Conservation (phyloP, 345 rosid species). For the Rhodomyrtus tomentosa region DNA sequence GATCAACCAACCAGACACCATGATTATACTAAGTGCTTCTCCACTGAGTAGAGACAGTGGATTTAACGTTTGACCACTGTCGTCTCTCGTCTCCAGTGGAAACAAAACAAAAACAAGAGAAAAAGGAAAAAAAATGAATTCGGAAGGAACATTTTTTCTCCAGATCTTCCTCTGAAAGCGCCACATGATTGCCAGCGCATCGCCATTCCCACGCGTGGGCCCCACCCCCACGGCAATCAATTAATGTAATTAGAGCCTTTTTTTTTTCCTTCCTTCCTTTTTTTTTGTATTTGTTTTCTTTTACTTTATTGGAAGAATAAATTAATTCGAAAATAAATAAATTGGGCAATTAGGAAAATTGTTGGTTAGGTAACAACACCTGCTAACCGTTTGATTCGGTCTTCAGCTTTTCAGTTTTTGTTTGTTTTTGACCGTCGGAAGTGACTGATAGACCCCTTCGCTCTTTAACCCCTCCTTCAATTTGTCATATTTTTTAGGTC, state of each 20-base stretch:
- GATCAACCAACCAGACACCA: not conserved
- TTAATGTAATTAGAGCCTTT: not conserved
- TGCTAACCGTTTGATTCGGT: not conserved
- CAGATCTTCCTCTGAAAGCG: conserved; percentile 4
- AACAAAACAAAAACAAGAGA: not conserved
- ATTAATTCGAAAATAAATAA: not conserved
- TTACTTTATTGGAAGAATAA: not conserved
- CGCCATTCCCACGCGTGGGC: conserved; percentile 1
- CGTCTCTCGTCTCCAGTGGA: not conserved
- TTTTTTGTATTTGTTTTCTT: not conserved
- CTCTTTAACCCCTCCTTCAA: not conserved
- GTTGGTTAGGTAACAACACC: not conserved
- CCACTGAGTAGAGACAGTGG: not conserved
- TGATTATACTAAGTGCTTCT: not conserved
- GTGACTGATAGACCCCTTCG: not conserved
- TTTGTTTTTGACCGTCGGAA: not conserved
- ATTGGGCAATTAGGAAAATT: not conserved
- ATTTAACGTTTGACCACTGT: not conserved
- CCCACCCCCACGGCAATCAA: not conserved
- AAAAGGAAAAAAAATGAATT: not conserved
- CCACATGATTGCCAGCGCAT: conserved; percentile 20
- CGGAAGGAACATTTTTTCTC: not conserved
- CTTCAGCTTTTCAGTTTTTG: not conserved
- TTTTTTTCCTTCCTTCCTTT: not conserved
- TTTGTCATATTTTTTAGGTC: not conserved